A percentile compares a stretch with the other conserved stretches of the same genome.
Conservation (phyloP, 2,329 filamentous ascomycete genomes). For the Colletotrichum nymphaeae region DNA sequence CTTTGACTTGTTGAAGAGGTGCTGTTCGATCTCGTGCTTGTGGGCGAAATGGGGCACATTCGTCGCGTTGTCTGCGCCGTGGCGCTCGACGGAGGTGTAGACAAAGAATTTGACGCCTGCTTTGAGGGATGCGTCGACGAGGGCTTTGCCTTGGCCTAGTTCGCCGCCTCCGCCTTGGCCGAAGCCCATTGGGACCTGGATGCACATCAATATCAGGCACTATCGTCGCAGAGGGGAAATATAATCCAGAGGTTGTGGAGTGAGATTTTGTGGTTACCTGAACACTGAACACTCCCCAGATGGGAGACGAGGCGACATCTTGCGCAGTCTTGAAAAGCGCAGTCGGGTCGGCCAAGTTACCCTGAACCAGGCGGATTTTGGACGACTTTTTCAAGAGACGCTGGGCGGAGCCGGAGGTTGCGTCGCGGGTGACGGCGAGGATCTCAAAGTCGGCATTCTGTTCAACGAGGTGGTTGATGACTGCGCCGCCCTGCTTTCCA, state of each 20-base stretch:
- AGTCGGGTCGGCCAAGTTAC: constrained; percentile 63
- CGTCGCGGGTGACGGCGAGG: constrained; percentile 70
- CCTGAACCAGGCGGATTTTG: constrained; percentile 66
- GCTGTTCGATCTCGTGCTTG: constrained; percentile 70
- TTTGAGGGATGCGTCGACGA: constrained; percentile 66
- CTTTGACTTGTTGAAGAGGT: constrained; percentile 60
- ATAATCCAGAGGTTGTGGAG: fast-evolving
- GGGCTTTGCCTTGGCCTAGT: constrained; percentile 61
- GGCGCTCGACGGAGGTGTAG: constrained; percentile 71
- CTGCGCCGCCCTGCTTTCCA: constrained; percentile 51
- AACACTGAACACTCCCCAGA: constrained; percentile 72
- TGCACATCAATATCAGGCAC: neutral
- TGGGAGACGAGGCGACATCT: constrained; percentile 39
- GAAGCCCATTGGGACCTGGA: constrained; percentile 36
- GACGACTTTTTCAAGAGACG: constrained; percentile 56
- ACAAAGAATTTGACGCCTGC: constrained; percentile 68
- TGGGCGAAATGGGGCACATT: constrained; percentile 68
- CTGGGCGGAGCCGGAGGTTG: constrained; percentile 61
- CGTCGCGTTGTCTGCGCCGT: constrained; percentile 65
- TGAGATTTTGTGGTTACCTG: constrained; percentile 51
- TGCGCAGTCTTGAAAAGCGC: constrained; percentile 60
- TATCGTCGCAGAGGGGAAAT: neutral
- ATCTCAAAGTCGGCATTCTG: constrained; percentile 57
- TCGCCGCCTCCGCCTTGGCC: constrained; percentile 55
- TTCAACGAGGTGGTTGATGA: constrained; percentile 45